Evolutionary conservation across 495 filamentous ascomycete species (phyloP), one percentile per base, ranked within the genome.

Genomic region (Lasiosphaeria miniovina): DNA sequence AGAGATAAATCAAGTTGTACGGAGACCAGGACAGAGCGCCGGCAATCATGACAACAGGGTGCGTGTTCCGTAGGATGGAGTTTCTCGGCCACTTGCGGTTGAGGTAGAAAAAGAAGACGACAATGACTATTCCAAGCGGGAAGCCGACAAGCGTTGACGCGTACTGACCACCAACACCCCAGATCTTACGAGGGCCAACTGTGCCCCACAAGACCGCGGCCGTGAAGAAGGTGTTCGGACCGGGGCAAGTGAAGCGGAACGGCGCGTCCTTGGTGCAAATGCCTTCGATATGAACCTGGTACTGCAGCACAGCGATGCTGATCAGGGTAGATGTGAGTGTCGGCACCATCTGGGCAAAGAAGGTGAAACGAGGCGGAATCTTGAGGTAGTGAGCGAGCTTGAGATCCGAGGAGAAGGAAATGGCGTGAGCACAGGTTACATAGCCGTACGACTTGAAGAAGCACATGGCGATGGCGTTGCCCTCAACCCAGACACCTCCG

Each of bases 371-470:
- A 1, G 73, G 75, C 14, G 75, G 66, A 46, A 78, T 78, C 68
- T 74, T 74, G 57, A 75, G 64, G 60, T 78, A 78, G 54, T 78
- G 75, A 2, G 74, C 75, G 9, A 78, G 66, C 71, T 78, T 78
- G 45, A 78, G 62, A 43, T 78, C 75, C 54, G 65, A 59, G 33
- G 59, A 65, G 66, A 78, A 78, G 24, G 65, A 61, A 4, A 78
- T 35, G 4, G 73, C 73, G 43, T 77, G 74, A 0, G 71, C 66
- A 51, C 73, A 75, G 1, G 75, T 78, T 8, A 78, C 72, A 51
- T 75, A 76, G 10, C 75, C 75, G 59, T 73, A 77, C 3, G 71
- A 65, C 59, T 77, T 77, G 70, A 77, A 75, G 64, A 69, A 77
- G 59, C 71, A 72, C 74, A 78, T 77, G 59, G 70, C 74, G 54